Evolutionary conservation across 1,284 basidiomycete genomes (phyloP), one percentile per base, ranked within the genome.

Genomic region (Puccinia triticina): DNA sequence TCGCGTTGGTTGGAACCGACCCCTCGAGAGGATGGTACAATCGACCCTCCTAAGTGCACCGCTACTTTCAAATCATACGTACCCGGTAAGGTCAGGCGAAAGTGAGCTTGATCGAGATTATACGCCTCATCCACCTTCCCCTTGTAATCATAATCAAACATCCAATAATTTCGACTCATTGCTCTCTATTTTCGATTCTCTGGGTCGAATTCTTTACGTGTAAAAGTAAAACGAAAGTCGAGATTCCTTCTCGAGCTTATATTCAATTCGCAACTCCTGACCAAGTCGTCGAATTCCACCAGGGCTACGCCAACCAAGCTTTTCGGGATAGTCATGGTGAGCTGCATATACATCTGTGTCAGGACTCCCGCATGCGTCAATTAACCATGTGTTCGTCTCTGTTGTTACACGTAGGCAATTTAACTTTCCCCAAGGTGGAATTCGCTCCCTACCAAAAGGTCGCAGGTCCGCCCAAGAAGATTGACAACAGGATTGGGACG

Each of bases 391-490:
- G 12, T 69, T 67, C 40, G 2, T 26, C 29, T 12, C 11, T 34
- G 8, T 61, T 61, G 29, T 66, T n/a, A 0, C 12, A 29, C 18
- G 48, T 40, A 80, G 95, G 96, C 14, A 92, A 92, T 85, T 94
- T 96, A 86, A 93, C 91, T 2, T 90, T 92, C 80, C 94, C 94
- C 0, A 89, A 97, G 0, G 95, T 99, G 2, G 96, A 99, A 87
- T 98, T 93, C 86, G 93, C 96, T 0, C 95, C 95, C 0, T 94
- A 92, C 84, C 95, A 96, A 87, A 97, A 94, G 87, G 88, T 92
- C 2, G 93, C 94, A 0, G 86, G 89, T 0, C 91, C 92, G 84
- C 92, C 92, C 87, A 91, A 90, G 87, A 95, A 94, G 87, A 86
- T 87, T 0, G 93, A 94, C 85, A 88, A 89, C 26, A 89, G 92